phyloP scores from a whole-genome alignment of 495 filamentous ascomycete species.

The Annulohypoxylon bovei region DNA sequence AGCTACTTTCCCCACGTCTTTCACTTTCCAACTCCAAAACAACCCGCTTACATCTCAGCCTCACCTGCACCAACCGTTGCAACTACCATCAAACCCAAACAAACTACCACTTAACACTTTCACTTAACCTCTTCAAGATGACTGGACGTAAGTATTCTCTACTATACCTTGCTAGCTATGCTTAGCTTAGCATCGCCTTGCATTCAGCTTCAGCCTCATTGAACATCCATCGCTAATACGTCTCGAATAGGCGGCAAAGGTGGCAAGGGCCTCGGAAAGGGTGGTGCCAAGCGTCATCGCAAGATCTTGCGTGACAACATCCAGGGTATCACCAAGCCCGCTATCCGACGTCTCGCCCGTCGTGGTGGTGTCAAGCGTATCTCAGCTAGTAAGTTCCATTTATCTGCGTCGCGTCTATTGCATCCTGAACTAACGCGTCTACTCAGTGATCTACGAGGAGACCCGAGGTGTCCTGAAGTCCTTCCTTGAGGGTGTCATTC shows the following conservation, averaged over 20 bases:
- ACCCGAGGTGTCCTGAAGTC: slow-evolving; percentile 99
- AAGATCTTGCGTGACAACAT: slow-evolving; percentile 99
- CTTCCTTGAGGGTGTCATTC: slow-evolving; percentile 99
- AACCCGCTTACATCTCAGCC: slow-evolving; percentile 54
- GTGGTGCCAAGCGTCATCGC: slow-evolving; percentile 90
- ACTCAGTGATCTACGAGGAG: slow-evolving; percentile 95
- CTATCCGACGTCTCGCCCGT: slow-evolving; percentile 99
- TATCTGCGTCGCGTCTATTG: background rate
- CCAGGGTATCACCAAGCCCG: slow-evolving; percentile 99
- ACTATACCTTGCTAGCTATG: slow-evolving; percentile 29
- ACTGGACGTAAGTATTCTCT: slow-evolving; percentile 88
- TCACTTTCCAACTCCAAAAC: slow-evolving; percentile 42
- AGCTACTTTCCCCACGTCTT: slow-evolving; percentile 56
- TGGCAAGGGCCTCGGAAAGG: slow-evolving; percentile 93
- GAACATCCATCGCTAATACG: slow-evolving; percentile 38
- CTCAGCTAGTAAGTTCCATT: slow-evolving; percentile 78
- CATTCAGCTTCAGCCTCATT: slow-evolving; percentile 42
- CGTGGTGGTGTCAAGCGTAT: slow-evolving; percentile 99
- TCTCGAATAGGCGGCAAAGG: slow-evolving; percentile 81
- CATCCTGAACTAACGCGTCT: slow-evolving; percentile 48
- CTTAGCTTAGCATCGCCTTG: slow-evolving; percentile 32
- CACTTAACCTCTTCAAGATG: slow-evolving; percentile 67
- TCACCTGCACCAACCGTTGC: slow-evolving; percentile 54
- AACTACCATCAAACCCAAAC: slow-evolving; percentile 46
- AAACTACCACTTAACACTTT: slow-evolving; percentile 43